These are phyloP conservation scores for Chytriomyces sp. DNA, from an alignment of 192 early-diverging fungal genomes.

Conservation along the genomic window DNA sequence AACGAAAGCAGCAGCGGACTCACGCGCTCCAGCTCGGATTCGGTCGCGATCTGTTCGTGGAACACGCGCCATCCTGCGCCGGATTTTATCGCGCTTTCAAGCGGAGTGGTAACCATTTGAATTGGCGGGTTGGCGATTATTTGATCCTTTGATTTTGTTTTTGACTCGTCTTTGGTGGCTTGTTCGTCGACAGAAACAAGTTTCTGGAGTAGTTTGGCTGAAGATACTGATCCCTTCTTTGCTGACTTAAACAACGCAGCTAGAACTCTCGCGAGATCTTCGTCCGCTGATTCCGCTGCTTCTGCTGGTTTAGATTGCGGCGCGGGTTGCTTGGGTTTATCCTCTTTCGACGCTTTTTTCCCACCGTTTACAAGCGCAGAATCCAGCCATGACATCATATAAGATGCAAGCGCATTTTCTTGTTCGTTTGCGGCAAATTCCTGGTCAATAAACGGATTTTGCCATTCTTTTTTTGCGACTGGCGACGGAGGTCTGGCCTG, in stretches of 20 bases:
- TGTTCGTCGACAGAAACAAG: constrained; percentile 22
- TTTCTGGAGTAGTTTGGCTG: constrained; percentile 16
- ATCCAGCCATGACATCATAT: too few species aligned
- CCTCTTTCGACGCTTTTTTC: neutral
- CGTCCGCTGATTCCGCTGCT: neutral
- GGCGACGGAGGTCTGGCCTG: too few species aligned
- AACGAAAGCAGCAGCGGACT: constrained; percentile 8
- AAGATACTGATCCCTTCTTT: constrained; percentile 16
- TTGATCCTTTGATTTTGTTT: neutral
- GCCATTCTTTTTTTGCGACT: too few species aligned
- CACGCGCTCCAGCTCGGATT: neutral
- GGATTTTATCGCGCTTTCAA: neutral
- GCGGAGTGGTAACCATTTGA: neutral
- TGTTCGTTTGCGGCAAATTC: too few species aligned
- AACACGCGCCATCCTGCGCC: neutral
- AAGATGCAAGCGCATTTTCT: too few species aligned
- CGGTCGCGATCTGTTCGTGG: neutral
- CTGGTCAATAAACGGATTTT: too few species aligned
- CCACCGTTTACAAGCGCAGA: too few species aligned
- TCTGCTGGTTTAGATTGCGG: neutral
- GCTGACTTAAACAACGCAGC: constrained; percentile 18
- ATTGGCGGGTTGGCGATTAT: neutral
- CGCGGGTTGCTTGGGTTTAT: neutral
- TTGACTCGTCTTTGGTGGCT: neutral
- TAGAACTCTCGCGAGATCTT: constrained; percentile 18